phyloP scores from a whole-genome alignment of 768 basidiomycete species.

The Nidularia pulvinata region DNA sequence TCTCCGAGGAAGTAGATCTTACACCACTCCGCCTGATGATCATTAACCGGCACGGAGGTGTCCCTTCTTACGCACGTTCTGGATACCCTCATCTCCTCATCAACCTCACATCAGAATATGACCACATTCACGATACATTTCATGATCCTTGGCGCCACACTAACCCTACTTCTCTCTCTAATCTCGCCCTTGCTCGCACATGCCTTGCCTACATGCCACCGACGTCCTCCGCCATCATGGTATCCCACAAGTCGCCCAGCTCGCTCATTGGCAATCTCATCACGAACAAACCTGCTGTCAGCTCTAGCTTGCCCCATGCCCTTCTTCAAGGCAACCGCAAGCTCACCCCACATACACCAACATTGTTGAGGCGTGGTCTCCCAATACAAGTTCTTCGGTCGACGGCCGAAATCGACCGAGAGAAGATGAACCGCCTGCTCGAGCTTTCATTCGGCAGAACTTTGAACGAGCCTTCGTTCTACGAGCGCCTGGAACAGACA shows the following conservation, averaged over 20 bases:
- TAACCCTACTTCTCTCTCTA: slow-evolving; percentile 85
- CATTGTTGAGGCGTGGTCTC: slow-evolving; percentile 86
- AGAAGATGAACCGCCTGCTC: slow-evolving; percentile 77
- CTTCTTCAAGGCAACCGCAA: slow-evolving; percentile 85
- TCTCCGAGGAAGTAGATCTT: slow-evolving; percentile 67
- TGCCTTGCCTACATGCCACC: slow-evolving; percentile 94
- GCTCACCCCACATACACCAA: slow-evolving; percentile 90
- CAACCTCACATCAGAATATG: slow-evolving; percentile 87
- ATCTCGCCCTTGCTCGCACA: slow-evolving; percentile 80
- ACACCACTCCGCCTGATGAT: slow-evolving; percentile 97
- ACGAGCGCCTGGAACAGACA: slow-evolving; percentile 66
- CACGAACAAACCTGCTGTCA: slow-evolving; percentile 96
- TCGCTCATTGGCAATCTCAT: slow-evolving; percentile 97
- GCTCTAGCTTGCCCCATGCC: slow-evolving; percentile 94
- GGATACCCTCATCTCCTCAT: slow-evolving; percentile 96
- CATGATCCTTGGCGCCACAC: slow-evolving; percentile 70
- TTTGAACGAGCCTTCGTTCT: slow-evolving; percentile 77
- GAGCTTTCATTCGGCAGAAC: slow-evolving; percentile 84
- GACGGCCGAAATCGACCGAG: slow-evolving; percentile 66
- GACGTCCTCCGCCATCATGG: slow-evolving; percentile 93
- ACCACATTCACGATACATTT: slow-evolving; percentile 87
- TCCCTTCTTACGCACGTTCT: slow-evolving; percentile 95
- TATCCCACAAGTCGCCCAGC: slow-evolving; percentile 94
- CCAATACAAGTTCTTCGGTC: slow-evolving; percentile 83
- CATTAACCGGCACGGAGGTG: slow-evolving; percentile 95